These are phyloP conservation scores for Aureoboletus auriporus DNA, from an alignment of 768 basidiomycete genomes.

Conservation along the genomic window DNA sequence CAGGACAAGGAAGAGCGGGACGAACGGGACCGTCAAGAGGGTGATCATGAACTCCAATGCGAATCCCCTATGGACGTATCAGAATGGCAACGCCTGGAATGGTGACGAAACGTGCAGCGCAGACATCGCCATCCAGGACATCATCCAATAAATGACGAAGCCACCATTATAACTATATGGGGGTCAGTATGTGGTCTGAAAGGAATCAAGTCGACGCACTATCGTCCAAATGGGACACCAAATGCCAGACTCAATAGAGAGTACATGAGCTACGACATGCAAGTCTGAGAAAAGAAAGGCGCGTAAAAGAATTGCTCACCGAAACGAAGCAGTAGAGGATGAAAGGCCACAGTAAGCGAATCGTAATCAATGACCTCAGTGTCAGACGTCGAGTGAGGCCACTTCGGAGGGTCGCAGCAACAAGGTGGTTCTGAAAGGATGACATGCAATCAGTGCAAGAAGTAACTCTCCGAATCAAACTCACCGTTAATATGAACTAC, in stretches of 20 bases:
- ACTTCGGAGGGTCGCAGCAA: conserved; percentile 32
- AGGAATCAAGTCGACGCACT: conserved; percentile 27
- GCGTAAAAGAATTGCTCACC: conserved; percentile 20
- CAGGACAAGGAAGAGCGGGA: conserved; percentile 58
- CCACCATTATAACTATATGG: conserved; percentile 44
- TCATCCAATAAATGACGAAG: conserved; percentile 66
- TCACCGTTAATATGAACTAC: conserved; percentile 28
- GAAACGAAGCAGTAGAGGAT: conserved; percentile 41
- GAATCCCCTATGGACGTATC: conserved; percentile 44
- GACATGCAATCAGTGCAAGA: not conserved
- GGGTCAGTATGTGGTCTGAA: not conserved
- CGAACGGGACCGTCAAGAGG: conserved; percentile 46
- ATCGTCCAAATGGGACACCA: conserved; percentile 49
- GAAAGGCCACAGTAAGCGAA: conserved; percentile 39
- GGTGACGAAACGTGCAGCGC: conserved; percentile 39
- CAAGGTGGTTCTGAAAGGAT: conserved; percentile 27
- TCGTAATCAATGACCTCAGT: conserved; percentile 34
- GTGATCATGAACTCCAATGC: conserved; percentile 59
- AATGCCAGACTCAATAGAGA: conserved; percentile 59
- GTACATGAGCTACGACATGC: conserved; percentile 46
- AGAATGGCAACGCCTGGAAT: not conserved
- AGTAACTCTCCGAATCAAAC: not conserved
- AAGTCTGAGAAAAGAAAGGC: not conserved
- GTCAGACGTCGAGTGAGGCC: conserved; percentile 38
- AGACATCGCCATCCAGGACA: conserved; percentile 55